phyloP scores from a whole-genome alignment of 805 yeast genomes.

The Jamesozyma hellenica region DNA sequence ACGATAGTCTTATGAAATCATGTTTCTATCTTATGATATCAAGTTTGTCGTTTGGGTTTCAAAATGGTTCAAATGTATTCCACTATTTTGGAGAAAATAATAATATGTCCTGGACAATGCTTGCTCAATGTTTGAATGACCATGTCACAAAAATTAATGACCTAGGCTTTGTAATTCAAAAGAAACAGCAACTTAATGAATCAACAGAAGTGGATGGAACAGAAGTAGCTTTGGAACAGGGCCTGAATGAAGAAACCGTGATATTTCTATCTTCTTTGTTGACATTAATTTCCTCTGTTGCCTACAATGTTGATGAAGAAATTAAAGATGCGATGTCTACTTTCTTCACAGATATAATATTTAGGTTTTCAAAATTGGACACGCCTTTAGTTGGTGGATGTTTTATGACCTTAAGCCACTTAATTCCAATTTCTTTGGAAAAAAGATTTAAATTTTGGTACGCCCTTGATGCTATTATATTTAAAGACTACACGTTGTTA shows the following conservation, averaged over 20 bases:
- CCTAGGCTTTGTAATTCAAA: conserved; percentile 22
- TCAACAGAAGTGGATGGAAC: conserved; percentile 21
- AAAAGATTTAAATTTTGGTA: conserved; percentile 52
- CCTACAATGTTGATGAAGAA: conserved; percentile 27
- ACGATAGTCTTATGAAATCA: conserved; percentile 72
- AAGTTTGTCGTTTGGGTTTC: conserved; percentile 55
- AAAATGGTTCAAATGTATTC: conserved; percentile 42
- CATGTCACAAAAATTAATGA: conserved; percentile 38
- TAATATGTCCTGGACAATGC: conserved; percentile 44
- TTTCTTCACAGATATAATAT: conserved; percentile 30
- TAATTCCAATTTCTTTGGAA: conserved; percentile 38
- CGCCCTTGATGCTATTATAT: conserved; percentile 62
- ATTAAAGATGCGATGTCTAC: conserved; percentile 16
- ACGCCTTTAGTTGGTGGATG: conserved; percentile 46
- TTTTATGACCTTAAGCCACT: conserved; percentile 45
- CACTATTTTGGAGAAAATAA: conserved; percentile 36
- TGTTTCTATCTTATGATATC: conserved; percentile 72
- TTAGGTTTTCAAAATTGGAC: conserved; percentile 36
- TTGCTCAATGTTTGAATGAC: conserved; percentile 44
- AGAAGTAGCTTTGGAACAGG: conserved; percentile 36
- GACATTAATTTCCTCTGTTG: conserved; percentile 49
- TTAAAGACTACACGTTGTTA: conserved; percentile 27
- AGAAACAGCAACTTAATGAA: conserved; percentile 21
- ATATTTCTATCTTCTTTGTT: conserved; percentile 66
- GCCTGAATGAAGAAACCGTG: conserved; percentile 71